Conservation (phyloP, 805 yeast species). For the Saccharomycopsis schoenii region DNA sequence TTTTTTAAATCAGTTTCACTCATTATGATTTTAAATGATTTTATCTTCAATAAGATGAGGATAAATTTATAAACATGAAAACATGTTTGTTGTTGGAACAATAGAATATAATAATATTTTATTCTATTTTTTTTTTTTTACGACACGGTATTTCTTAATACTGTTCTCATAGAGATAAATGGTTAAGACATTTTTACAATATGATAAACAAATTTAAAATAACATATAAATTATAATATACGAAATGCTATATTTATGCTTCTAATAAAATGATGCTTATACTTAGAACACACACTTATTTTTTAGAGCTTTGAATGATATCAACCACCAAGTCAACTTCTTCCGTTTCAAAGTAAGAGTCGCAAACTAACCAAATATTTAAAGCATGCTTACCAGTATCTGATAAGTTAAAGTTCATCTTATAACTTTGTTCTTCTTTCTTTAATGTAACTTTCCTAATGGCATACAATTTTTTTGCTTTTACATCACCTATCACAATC, state of each 20-base stretch:
- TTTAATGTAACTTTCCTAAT: slow-evolving; percentile 53
- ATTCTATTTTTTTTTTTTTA: too few relatives aligned
- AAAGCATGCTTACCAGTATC: slow-evolving; percentile 51
- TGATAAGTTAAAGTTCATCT: slow-evolving; percentile 48
- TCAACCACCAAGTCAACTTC: slow-evolving; percentile 21
- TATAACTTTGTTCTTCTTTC: slow-evolving; percentile 42
- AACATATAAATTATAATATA: too few relatives aligned
- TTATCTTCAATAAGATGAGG: too few relatives aligned
- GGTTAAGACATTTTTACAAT: too few relatives aligned
- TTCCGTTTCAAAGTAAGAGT: slow-evolving; percentile 87
- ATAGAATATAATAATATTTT: too few relatives aligned
- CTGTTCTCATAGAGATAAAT: too few relatives aligned
- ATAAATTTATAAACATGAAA: too few relatives aligned
- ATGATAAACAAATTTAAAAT: too few relatives aligned
- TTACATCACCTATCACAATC: slow-evolving; percentile 69
- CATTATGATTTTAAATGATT: not conserved
- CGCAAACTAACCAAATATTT: slow-evolving; percentile 81
- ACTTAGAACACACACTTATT: not conserved
- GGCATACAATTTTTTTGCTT: slow-evolving; percentile 53
- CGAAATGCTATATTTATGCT: too few relatives aligned
- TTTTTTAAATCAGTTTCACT: not conserved
- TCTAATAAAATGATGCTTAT: too few relatives aligned
- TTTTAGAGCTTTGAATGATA: not conserved
- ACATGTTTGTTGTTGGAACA: too few relatives aligned
- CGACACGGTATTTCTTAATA: too few relatives aligned